These are phyloP conservation scores for Zhuliangozyma blackwelliae DNA, from an alignment of 1,139 yeast species.

Conservation along the genomic window DNA sequence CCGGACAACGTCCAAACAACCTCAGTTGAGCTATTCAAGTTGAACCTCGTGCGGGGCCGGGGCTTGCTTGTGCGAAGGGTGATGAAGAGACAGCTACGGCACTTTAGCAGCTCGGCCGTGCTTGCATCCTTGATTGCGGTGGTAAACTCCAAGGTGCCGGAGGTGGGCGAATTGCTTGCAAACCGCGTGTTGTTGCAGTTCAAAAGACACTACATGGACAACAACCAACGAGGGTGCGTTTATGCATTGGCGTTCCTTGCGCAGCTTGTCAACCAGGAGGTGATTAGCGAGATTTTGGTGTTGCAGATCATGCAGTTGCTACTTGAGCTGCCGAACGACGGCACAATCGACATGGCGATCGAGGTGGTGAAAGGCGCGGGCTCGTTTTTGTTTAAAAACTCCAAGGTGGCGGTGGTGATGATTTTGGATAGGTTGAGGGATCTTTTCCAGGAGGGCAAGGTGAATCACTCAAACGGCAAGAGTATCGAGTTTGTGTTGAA, in stretches of 20 bases:
- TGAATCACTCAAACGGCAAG: conserved; percentile 42
- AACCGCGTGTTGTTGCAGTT: conserved; percentile 58
- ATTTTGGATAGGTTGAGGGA: conserved; percentile 61
- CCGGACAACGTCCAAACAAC: conserved; percentile 44
- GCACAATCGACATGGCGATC: conserved; percentile 23
- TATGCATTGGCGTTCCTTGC: conserved; percentile 50
- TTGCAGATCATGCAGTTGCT: conserved; percentile 63
- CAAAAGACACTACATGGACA: conserved; percentile 48
- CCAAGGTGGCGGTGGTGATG: conserved; percentile 33
- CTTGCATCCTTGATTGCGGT: conserved; percentile 59
- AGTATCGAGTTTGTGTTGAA: conserved; percentile 52
- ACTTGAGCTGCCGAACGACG: conserved; percentile 50
- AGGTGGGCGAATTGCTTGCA: conserved; percentile 57
- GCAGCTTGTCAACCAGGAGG: conserved; percentile 61
- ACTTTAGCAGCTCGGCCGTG: conserved; percentile 33
- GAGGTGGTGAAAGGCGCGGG: conserved; percentile 25
- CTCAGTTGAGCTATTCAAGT: conserved; percentile 45
- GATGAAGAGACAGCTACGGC: conserved; percentile 52
- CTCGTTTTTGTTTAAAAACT: conserved; percentile 16
- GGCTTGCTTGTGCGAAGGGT: conserved; percentile 56
- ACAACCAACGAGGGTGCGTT: conserved; percentile 42
- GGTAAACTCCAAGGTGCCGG: conserved; percentile 65
- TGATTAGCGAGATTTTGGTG: conserved; percentile 58
- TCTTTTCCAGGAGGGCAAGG: conserved; percentile 50
- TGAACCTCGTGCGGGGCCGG: conserved; percentile 55